phyloP scores from a whole-genome alignment of 345 rosid species.

The Punica granatum region DNA sequence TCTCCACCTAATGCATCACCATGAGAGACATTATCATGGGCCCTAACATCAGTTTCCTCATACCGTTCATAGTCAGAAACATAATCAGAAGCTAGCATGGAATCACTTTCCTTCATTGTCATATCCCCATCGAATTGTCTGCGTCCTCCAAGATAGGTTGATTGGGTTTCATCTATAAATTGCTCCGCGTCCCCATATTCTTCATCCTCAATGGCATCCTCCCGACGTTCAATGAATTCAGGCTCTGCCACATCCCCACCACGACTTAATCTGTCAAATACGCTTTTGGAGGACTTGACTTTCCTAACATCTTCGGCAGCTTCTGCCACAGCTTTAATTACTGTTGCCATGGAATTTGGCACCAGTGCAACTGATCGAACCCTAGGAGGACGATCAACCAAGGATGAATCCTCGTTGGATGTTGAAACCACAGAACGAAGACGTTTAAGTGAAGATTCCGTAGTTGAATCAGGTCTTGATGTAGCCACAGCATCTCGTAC shows the following conservation, averaged over 20 bases:
- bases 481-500: slow-evolving; percentile 90
- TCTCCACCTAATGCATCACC: slow-evolving; percentile 31
- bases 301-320: slow-evolving; percentile 78
- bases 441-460: slow-evolving; percentile 66
- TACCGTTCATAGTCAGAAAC: slow-evolving; percentile 39
- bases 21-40: slow-evolving; percentile 20
- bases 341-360: slow-evolving; percentile 66
- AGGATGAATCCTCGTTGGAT: slow-evolving; percentile 35
- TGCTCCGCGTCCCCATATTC: slow-evolving; percentile 30
- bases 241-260: slow-evolving; percentile 29
- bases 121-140: slow-evolving; percentile 29
- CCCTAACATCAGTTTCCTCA: slow-evolving; percentile 29
- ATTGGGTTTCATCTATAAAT: slow-evolving; percentile 20
- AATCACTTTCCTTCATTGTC: slow-evolving; percentile 30
- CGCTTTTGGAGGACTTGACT: slow-evolving; percentile 56
- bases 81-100: slow-evolving; percentile 32
- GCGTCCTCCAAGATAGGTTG: slow-evolving; percentile 25
- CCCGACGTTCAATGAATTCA: slow-evolving; percentile 22
- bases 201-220: slow-evolving; percentile 32
- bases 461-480: slow-evolving; percentile 32
- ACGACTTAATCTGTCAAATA: slow-evolving; percentile 86
- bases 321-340: slow-evolving; percentile 81
- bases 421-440: slow-evolving; percentile 81
- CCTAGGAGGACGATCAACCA: slow-evolving; percentile 41
- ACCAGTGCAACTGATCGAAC: slow-evolving; percentile 59